phyloP scores from a whole-genome alignment of 306 rosid genomes.

The Cicer yamashitae region DNA sequence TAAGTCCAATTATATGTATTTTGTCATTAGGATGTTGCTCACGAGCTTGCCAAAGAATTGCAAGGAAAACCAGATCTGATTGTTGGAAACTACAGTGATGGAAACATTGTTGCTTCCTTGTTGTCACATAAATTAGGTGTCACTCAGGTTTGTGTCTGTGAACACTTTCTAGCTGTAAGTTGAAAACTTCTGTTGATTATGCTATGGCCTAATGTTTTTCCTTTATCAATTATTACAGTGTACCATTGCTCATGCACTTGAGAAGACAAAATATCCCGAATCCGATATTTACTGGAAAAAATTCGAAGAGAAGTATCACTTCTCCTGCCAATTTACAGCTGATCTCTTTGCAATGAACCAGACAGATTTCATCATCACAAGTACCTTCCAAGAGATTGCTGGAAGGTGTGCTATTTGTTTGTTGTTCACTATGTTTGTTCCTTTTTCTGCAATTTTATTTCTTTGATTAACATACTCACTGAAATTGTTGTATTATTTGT shows the following conservation, averaged over 20 bases:
- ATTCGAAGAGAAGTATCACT: conserved; percentile 89
- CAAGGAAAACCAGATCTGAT: conserved; percentile 97
- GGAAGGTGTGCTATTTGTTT: conserved; percentile 69
- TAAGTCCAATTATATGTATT: not conserved
- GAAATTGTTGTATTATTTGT: conserved; percentile 24
- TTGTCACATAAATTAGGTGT: conserved; percentile 89
- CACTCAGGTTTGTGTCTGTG: conserved; percentile 71
- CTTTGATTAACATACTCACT: not conserved
- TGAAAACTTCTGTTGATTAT: not conserved
- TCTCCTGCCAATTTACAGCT: conserved; percentile 97
- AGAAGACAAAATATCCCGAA: conserved; percentile 97
- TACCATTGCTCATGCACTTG: conserved; percentile 98
- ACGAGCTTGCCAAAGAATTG: conserved; percentile 82
- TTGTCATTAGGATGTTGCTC: conserved; percentile 76
- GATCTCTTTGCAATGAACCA: conserved; percentile 99
- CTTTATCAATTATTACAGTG: conserved; percentile 57
- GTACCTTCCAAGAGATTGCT: conserved; percentile 99
- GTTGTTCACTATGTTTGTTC: too few relatives aligned
- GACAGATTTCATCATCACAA: conserved; percentile 94
- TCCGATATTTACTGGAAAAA: conserved; percentile 98
- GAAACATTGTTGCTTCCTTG: conserved; percentile 95
- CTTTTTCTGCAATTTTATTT: not conserved
- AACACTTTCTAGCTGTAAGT: not conserved
- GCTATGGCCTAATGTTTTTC: not conserved
- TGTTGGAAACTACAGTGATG: conserved; percentile 98